phyloP scores from a whole-genome alignment of 1,284 basidiomycete species.

The Coriolopsis trogii region DNA sequence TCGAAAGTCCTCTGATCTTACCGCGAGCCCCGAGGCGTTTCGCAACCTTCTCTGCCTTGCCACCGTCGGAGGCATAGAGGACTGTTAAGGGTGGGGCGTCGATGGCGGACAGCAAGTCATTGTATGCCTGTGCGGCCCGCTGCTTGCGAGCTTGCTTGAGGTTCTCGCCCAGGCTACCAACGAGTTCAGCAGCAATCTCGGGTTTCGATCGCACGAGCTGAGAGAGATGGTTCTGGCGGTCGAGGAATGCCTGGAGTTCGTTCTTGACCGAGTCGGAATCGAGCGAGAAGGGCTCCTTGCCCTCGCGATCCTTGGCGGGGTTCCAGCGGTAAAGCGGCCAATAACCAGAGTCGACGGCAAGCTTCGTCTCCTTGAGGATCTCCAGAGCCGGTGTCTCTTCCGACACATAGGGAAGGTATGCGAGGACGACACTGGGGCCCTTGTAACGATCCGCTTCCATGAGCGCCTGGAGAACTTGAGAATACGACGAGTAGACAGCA shows the following conservation, averaged over 20 bases:
- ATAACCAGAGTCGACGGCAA: conserved; percentile 94
- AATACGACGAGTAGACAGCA: conserved; percentile 95
- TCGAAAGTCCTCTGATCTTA: conserved; percentile 84
- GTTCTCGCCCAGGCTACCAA: conserved; percentile 83
- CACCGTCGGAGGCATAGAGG: conserved; percentile 93
- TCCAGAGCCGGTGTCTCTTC: conserved; percentile 85
- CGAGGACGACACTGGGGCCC: conserved; percentile 92
- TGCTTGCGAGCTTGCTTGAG: conserved; percentile 84
- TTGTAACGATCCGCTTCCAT: conserved; percentile 90
- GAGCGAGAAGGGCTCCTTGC: conserved; percentile 87
- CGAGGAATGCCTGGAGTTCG: conserved; percentile 94
- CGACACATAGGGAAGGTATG: conserved; percentile 88
- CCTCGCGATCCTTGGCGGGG: conserved; percentile 76
- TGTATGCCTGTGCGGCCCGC: conserved; percentile 87
- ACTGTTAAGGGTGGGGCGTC: conserved; percentile 91
- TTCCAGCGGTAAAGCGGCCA: conserved; percentile 99
- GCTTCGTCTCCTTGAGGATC: conserved; percentile 94
- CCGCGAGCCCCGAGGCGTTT: conserved; percentile 87
- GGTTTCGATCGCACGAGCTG: conserved; percentile 87
- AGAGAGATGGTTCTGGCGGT: conserved; percentile 94
- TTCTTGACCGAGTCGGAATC: conserved; percentile 95
- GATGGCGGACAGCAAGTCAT: conserved; percentile 81
- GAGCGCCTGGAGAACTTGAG: conserved; percentile 91
- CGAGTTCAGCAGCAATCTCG: conserved; percentile 82
- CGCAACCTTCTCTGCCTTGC: conserved; percentile 94